Base-by-base conservation (phyloP, 352 stramenopile genomes). In the Globisporangium nunn region DNA sequence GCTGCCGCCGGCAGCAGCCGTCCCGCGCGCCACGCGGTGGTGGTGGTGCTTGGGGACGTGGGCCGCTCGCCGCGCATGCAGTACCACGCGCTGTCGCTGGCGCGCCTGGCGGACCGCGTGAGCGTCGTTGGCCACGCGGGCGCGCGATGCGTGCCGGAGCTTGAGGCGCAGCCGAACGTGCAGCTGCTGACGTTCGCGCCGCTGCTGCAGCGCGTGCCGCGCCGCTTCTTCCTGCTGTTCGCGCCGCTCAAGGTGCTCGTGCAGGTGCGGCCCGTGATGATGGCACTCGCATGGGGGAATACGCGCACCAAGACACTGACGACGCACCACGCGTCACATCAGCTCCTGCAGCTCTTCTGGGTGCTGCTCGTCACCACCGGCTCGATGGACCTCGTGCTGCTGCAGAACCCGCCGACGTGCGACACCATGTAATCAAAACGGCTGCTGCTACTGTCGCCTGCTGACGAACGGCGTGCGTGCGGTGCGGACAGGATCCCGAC, bases 51-150 rank as follows among this genome's bases (percentile, higher is more conserved):
- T 18, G 94, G 94, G 18, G 94, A 98, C 66, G 75, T 99, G 1
- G 97, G 97, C 6, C 84, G 97, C 63, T 98, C 92, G 59, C 97
- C 97, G 50, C 88, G 97, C 18, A 99, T 99, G 97, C 97, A 99
- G 73, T 99, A 99, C 72, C 97, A 99, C 71, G 89, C 94, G 40
- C 61, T 98, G 37, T 99, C 95, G 17, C 72, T 99, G 11, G 83
- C 97, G 18, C 71, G 90, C 14, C 68, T 87, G 62, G 71, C 73
- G 5, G 59, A 87, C 58, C 43, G 43, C 43, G 87, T 97, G 51
- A 96, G 90, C 44, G 70, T 99, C 8, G 66, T 99, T 52, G 97
- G 96, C 10, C 98, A 98, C 76, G 75, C 74, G 6, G 95, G 94
- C 66, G 88, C 98, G 66, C 62, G 61, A 31, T 98, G 88, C 64